Evolutionary conservation across 768 basidiomycete species (phyloP).

Genomic region (Rhodotorula taiwanensis): DNA sequence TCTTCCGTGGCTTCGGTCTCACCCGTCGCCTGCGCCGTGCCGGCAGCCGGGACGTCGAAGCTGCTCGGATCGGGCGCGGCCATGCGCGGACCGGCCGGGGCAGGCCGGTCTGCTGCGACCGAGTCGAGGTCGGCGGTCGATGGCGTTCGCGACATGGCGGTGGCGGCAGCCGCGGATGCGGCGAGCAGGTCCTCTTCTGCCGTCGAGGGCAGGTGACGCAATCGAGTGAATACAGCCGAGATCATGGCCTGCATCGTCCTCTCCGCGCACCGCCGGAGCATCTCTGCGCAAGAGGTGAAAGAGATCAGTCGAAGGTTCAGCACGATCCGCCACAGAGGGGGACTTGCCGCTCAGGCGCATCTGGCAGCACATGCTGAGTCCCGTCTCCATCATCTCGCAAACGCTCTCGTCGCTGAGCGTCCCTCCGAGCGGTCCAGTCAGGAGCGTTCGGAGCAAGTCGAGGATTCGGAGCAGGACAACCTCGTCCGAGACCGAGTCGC

Average conservation of each 20-base stretch:
- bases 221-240: conserved; percentile 66
- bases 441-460: conserved; percentile 51
- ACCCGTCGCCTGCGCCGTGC: neutral
- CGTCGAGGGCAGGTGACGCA: conserved; percentile 43
- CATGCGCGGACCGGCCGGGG: conserved; percentile 16
- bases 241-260: conserved; percentile 82
- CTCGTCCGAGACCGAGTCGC: conserved; percentile 95
- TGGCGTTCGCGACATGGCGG: conserved; percentile 2
- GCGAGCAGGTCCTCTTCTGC: conserved; percentile 23
- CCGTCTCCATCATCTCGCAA: conserved; percentile 97
- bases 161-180: too few species aligned
- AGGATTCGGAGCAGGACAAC: conserved; percentile 87
- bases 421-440: conserved; percentile 55
- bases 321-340: conserved; percentile 4
- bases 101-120: conserved; percentile 19
- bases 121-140: conserved; percentile 13
- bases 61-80: conserved; percentile 39
- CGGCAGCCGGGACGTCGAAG: conserved; percentile 31
- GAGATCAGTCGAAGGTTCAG: neutral
- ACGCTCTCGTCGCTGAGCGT: conserved; percentile 84
- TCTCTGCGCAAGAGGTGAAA: conserved; percentile 52
- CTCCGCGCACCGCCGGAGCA: conserved; percentile 78
- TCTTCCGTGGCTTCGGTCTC: neutral
- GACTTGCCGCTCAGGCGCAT: conserved; percentile 89
- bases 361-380: conserved; percentile 91